These are phyloP conservation scores for Salvia miltiorrhiza DNA, from an alignment of 257 asterid species.

Conservation along the genomic window DNA sequence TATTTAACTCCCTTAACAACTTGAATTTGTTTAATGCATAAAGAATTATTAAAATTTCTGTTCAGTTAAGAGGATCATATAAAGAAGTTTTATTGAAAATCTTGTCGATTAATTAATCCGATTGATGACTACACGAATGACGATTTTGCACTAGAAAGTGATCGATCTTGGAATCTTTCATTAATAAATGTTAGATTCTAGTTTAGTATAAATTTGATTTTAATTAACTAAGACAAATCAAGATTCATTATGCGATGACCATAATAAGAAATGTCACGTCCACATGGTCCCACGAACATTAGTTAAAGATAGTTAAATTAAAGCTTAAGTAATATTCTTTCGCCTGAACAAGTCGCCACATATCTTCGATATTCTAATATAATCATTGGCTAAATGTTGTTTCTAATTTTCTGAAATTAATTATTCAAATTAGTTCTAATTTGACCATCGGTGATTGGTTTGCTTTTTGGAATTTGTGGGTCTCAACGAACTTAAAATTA, in stretches of 20 bases:
- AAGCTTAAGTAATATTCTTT: background rate
- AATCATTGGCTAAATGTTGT: slow-evolving; percentile 22
- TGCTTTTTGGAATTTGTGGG: slow-evolving; percentile 8
- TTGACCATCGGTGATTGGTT: slow-evolving; percentile 2
- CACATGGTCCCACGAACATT: slow-evolving; percentile 15
- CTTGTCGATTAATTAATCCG: background rate
- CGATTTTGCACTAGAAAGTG: slow-evolving; percentile 20
- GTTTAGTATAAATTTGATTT: background rate
- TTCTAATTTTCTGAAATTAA: slow-evolving; percentile 11
- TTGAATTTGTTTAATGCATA: background rate
- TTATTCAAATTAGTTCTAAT: slow-evolving; percentile 4
- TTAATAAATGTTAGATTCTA: slow-evolving; percentile 4
- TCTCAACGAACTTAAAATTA: background rate
- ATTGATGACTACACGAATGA: slow-evolving; percentile 38
- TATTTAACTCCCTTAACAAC: background rate
- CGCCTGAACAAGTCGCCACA: slow-evolving; percentile 40
- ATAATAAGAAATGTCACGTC: slow-evolving; percentile 14
- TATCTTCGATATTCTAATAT: slow-evolving; percentile 17
- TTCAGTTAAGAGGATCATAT: background rate
- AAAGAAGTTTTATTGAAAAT: background rate
- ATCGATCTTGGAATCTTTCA: slow-evolving; percentile 7
- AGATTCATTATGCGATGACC: slow-evolving; percentile 17
- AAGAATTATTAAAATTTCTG: background rate
- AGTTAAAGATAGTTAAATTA: background rate
- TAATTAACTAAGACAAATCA: background rate